Conservation (phyloP, 306 rosid species). For the Betula pendula region DNA sequence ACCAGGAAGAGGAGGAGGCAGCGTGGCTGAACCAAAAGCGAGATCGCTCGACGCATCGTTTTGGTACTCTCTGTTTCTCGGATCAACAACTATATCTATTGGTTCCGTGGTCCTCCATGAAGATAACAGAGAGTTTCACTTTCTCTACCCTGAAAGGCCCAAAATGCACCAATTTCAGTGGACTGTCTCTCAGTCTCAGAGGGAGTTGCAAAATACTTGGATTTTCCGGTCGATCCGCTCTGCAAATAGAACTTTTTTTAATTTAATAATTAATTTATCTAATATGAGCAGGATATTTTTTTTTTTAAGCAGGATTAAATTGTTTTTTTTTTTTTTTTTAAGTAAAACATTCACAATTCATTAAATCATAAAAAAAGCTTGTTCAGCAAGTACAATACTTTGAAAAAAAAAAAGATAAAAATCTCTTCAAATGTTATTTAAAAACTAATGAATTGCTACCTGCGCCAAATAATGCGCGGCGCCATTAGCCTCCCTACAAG, state of each 20-base stretch:
- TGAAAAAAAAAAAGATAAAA: too few relatives aligned
- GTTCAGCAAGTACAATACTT: too few relatives aligned
- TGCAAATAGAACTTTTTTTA: neutral
- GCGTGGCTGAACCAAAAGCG: constrained; percentile 54
- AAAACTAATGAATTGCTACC: too few relatives aligned
- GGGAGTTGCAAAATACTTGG: neutral
- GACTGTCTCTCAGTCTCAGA: neutral
- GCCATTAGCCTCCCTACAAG: too few relatives aligned
- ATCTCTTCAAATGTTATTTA: too few relatives aligned
- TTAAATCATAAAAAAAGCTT: too few relatives aligned
- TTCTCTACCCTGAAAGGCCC: neutral
- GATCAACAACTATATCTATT: constrained; percentile 8
- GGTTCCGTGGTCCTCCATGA: constrained; percentile 9
- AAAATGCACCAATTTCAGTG: constrained; percentile 11
- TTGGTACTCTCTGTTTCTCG: neutral
- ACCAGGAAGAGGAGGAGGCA: constrained; percentile 45
- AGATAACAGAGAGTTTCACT: neutral
- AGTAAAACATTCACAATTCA: too few relatives aligned
- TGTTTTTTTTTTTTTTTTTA: too few relatives aligned
- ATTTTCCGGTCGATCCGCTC: constrained; percentile 8
- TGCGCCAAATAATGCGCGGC: too few relatives aligned
- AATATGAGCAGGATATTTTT: too few relatives aligned
- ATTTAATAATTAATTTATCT: too few relatives aligned
- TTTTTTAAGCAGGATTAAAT: too few relatives aligned
- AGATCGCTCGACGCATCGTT: constrained; percentile 60